Evolutionary conservation across 441 rosid genomes (phyloP).

Genomic region (Lepidium campestre): DNA sequence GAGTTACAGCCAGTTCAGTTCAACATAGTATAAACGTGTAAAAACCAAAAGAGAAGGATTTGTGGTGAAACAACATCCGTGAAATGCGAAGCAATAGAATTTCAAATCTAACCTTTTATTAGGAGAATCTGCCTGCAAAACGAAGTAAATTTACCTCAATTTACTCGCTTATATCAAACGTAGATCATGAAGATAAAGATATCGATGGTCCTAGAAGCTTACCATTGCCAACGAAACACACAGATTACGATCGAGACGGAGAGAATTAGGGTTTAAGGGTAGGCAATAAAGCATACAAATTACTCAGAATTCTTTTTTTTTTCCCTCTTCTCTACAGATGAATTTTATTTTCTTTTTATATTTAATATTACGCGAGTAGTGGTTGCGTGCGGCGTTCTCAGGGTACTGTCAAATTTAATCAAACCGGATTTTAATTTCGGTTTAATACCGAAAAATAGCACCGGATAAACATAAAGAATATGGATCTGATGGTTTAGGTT

Average conservation of each 20-base stretch:
- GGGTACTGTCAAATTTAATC: not conserved
- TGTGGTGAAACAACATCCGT: not conserved
- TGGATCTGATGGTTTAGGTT: not conserved
- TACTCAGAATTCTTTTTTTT: not conserved
- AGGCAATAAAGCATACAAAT: not conserved
- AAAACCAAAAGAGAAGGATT: not conserved
- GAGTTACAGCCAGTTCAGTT: not conserved
- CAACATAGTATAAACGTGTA: not conserved
- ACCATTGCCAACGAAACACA: conserved; percentile 28
- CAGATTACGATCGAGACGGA: conserved; percentile 4
- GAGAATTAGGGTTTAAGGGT: conserved; percentile 25
- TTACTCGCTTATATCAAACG: not conserved
- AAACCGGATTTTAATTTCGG: not conserved
- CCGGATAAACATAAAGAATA: not conserved
- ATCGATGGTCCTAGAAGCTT: not conserved
- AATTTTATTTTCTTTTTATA: not conserved
- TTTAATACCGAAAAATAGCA: not conserved
- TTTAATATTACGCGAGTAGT: not conserved
- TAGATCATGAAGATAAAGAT: not conserved
- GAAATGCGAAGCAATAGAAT: not conserved
- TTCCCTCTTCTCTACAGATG: conserved; percentile 14
- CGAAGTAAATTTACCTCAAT: not conserved
- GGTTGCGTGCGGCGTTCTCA: conserved; percentile 2
- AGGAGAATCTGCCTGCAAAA: conserved; percentile 67
- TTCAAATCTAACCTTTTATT: conserved; percentile 42